Evolutionary conservation across 257 asterid species (phyloP).

Genomic region (Solanum chilense): DNA sequence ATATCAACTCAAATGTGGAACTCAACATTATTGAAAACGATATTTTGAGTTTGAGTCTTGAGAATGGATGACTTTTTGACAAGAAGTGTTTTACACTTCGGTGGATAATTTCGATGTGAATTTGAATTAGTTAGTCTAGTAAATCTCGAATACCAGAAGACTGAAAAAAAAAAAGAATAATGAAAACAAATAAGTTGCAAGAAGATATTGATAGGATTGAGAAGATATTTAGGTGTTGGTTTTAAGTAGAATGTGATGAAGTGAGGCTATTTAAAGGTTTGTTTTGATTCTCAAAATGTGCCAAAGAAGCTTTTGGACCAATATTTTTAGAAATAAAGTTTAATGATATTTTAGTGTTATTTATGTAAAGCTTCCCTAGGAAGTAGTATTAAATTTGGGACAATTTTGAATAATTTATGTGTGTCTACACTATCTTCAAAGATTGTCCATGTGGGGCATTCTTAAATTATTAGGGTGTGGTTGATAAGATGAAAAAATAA

Average conservation of each 20-base stretch:
- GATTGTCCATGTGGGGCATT: neutral
- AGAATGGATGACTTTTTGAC: rapidly evolving
- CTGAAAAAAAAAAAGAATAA: neutral
- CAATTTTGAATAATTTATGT: neutral
- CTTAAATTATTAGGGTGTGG: neutral
- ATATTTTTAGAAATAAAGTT: conserved; percentile 30
- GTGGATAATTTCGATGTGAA: rapidly evolving
- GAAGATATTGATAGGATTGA: neutral
- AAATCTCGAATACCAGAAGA: neutral
- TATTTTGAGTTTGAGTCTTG: neutral
- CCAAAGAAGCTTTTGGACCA: conserved; percentile 19
- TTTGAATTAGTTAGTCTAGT: neutral
- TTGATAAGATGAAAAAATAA: neutral
- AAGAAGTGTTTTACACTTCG: neutral
- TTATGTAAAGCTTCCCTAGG: neutral
- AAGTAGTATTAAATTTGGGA: neutral
- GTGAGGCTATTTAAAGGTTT: conserved; percentile 3
- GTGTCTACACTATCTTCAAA: too few relatives aligned
- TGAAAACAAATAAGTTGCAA: neutral
- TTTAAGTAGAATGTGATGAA: neutral
- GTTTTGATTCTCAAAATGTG: conserved; percentile 3
- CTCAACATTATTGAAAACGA: conserved; percentile 17
- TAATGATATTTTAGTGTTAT: neutral
- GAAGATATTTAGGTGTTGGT: neutral
- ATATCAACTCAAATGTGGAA: conserved; percentile 39